Evolutionary conservation across 345 rosid species (phyloP), one percentile per base, ranked within the genome.

Genomic region (Iberis pinnata): DNA sequence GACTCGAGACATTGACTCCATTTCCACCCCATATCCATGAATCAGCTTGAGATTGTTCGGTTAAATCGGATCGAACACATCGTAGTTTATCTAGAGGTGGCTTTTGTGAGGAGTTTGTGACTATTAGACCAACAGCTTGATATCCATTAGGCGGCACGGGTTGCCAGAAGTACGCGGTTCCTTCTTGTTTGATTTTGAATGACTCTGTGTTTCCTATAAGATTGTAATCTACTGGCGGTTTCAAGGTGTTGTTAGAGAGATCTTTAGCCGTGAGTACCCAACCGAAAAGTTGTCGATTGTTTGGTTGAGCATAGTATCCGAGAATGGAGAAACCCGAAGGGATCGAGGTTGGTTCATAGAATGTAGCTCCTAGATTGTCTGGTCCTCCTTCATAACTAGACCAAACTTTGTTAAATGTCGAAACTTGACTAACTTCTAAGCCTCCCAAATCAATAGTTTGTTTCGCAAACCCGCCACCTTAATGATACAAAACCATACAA

Each of bases 171-270:
- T 73, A 90, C 1, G 78, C 84, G 15, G 47, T 3, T 1, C 84
- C 80, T 6, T 81, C 89, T 71, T 84, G 89, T 58, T 79, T 78
- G 54, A 82, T 76, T 18, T 73, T 71, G 51, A 64, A 13, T 15
- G 83, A 63, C 45, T 84, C 84, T 4, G 92, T 84, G 71, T 72
- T 84, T 82, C 81, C 86, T 38, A 84, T 74, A 32, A 90, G 95
- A 38, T 70, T 75, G 70, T 82, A 90, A 69, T 87, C 98, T 3
- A 70, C 2, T 9, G 98, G 98, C 17, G 61, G 65, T 27, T 68
- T 65, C 22, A 90, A 59, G 35, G 72, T 11, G 49, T 54, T 48
- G 24, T 13, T 42, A 3, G 69, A 43, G 2, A 56, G 67, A 15
- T 78, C 89, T 73, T 65, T 78, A 11, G 69, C 96, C 0, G 56